Conservation (phyloP, 768 basidiomycete genomes). For the Amanita pallidorosea region DNA sequence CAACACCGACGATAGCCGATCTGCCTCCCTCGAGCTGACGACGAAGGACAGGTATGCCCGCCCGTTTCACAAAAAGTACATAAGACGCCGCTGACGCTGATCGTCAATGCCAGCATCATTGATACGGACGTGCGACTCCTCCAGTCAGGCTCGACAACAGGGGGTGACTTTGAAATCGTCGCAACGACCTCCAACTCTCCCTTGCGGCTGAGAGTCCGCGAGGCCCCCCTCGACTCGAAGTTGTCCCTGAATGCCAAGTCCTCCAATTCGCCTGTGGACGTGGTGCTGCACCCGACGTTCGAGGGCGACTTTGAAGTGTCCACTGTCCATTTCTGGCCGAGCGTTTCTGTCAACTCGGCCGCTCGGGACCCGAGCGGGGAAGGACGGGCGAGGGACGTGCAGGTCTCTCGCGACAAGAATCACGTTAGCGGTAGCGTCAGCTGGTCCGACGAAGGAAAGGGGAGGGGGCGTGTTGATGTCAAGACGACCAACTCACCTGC, state of each 20-base stretch:
- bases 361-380: conserved; percentile 6
- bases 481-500: conserved; percentile 4
- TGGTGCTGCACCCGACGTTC: conserved; percentile 22
- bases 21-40: conserved; percentile 15
- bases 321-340: conserved; percentile 6
- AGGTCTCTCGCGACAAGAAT: not conserved
- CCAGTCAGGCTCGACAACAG: not conserved
- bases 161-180: conserved; percentile 21
- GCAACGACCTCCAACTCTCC: conserved; percentile 23
- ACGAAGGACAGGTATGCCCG: conserved; percentile 29
- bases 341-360: not conserved
- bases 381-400: conserved; percentile 1
- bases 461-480: conserved; percentile 1
- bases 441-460: conserved; percentile 7
- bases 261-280: conserved; percentile 22
- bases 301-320: conserved; percentile 24
- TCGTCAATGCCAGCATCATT: not conserved
- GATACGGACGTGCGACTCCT: not conserved
- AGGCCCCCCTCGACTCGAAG: conserved; percentile 21
- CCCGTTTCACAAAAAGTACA: conserved; percentile 2
- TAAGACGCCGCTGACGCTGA: conserved; percentile 5
- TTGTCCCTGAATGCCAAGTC: conserved; percentile 20
- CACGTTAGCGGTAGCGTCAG: conserved; percentile 2
- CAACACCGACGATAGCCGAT: conserved; percentile 15
- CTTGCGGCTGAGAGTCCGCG: conserved; percentile 17